Base-by-base conservation (phyloP, 2,329 filamentous ascomycete species). In the Lecanosticta acicola region DNA sequence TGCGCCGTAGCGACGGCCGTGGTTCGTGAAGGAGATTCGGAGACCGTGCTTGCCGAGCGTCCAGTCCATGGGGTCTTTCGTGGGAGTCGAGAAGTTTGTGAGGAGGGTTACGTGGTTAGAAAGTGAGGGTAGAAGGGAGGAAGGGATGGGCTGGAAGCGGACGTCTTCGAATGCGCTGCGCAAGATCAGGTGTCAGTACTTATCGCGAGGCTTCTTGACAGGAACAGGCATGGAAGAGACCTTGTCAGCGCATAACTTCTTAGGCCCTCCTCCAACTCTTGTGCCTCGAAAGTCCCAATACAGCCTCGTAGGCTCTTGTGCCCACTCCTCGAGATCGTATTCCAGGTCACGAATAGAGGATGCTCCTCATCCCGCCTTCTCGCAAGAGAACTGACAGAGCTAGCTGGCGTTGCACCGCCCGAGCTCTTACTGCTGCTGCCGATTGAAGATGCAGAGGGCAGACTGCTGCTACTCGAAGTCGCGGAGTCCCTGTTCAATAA, bases 341-440 rank as follows among this genome's bases (percentile, higher is more conserved):
- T 94, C 90, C 91, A 97, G 5, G 90, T 95, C 38, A 98, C 87
- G 65, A 97, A 97, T 32, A 97, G 77, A 0, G 91, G 91, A 51
- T 83, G 80, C 34, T 60, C 54, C 20, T 57, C 54, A 10, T 44
- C 41, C 20, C 40, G 26, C 14, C 36, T 46, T 40, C 61, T 56
- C 39, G 39, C 69, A 71, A 16, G 67, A 66, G 21, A 76, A 74
- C n/a, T 70, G 64, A 49, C 42, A 2, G 68, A 70, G 3, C 48
- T 68, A 13, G 66, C 67, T 1, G 60, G 58, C 7, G 59, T 63
- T 9, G 50, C 51, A 3, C 50, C 46, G 2, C 58, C 56, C 0
- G 57, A 55, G 17, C 42, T 39, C 32, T 39, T 38, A 3, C 35
- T 48, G 24, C 53, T 56, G n/a, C 53, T 46, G 21, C 37, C 49